These are phyloP conservation scores for Durio zibethinus DNA, from an alignment of 345 rosid genomes.

Conservation along the genomic window DNA sequence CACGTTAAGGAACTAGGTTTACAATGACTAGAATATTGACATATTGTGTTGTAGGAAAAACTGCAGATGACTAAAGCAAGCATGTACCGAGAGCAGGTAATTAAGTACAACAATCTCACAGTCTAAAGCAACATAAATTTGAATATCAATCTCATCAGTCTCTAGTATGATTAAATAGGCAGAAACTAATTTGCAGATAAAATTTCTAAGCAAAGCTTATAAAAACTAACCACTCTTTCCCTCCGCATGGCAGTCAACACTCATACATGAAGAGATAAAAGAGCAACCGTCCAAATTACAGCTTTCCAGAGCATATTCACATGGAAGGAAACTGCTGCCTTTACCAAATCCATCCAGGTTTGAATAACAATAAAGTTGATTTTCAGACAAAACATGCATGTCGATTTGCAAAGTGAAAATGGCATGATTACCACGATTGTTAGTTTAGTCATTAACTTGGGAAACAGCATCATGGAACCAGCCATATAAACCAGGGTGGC, in stretches of 20 bases:
- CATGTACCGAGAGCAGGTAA: background rate
- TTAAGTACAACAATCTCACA: background rate
- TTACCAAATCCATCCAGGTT: constrained; percentile 51
- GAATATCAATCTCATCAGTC: background rate
- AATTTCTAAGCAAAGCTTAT: background rate
- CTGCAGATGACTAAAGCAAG: background rate
- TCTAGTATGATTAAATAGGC: background rate
- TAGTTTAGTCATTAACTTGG: constrained; percentile 27
- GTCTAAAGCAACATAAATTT: background rate
- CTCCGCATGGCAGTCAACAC: constrained; percentile 53
- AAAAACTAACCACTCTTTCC: constrained; percentile 61
- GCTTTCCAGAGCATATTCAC: constrained; percentile 43
- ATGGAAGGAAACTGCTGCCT: constrained; percentile 44
- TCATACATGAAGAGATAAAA: constrained; percentile 54
- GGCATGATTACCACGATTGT: constrained; percentile 42
- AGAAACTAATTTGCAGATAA: background rate
- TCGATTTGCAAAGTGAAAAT: constrained; percentile 36
- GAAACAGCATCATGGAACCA: constrained; percentile 30
- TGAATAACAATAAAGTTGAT: constrained; percentile 40
- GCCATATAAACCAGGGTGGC: constrained; percentile 11
- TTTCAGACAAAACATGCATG: constrained; percentile 36
- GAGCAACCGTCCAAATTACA: constrained; percentile 42
- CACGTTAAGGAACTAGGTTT: background rate
- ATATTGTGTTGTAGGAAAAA: background rate
- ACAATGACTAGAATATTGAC: background rate